Evolutionary conservation across 176 grass and related monocot genomes (phyloP).

Genomic region (Eleusine coracana): DNA sequence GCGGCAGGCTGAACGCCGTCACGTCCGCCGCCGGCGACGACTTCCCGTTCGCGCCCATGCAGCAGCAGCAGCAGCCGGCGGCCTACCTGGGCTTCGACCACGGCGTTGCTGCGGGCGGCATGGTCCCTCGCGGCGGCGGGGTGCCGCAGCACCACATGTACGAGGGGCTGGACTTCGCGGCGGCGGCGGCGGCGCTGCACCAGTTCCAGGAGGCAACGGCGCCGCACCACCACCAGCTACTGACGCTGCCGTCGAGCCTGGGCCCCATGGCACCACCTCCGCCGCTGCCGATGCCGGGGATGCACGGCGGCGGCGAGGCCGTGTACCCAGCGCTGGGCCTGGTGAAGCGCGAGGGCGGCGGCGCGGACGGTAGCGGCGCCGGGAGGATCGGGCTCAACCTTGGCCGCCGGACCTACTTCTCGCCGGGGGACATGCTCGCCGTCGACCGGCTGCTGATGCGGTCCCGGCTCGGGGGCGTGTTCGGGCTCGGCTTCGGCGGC

Average conservation of each 20-base stretch:
- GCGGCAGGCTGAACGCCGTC: constrained; percentile 47
- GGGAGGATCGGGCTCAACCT: constrained; percentile 82
- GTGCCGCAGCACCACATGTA: constrained; percentile 46
- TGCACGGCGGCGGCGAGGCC: background rate
- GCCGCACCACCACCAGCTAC: constrained; percentile 42
- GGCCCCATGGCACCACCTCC: constrained; percentile 37
- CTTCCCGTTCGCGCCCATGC: constrained; percentile 52
- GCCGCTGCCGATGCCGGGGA: constrained; percentile 23
- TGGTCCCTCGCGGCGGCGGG: constrained; percentile 18
- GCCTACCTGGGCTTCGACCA: constrained; percentile 53
- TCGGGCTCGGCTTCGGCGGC: constrained; percentile 60
- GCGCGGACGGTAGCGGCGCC: background rate
- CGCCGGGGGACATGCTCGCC: constrained; percentile 58
- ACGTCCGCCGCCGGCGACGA: constrained; percentile 26
- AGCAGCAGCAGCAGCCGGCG: constrained; percentile 3
- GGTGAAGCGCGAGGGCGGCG: constrained; percentile 69
- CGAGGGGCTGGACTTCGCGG: constrained; percentile 46
- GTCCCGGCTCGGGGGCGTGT: constrained; percentile 49
- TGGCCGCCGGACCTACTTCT: constrained; percentile 88
- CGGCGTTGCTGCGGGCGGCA: background rate
- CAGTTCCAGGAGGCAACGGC: constrained; percentile 46
- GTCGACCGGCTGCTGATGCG: constrained; percentile 62
- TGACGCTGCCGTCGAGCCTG: constrained; percentile 38
- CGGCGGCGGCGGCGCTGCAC: constrained; percentile 29
- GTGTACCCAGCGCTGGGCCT: constrained; percentile 55